Evolutionary conservation across 257 asterid species (phyloP), one percentile per base, ranked within the genome.

Genomic region (Solanum neorickii): DNA sequence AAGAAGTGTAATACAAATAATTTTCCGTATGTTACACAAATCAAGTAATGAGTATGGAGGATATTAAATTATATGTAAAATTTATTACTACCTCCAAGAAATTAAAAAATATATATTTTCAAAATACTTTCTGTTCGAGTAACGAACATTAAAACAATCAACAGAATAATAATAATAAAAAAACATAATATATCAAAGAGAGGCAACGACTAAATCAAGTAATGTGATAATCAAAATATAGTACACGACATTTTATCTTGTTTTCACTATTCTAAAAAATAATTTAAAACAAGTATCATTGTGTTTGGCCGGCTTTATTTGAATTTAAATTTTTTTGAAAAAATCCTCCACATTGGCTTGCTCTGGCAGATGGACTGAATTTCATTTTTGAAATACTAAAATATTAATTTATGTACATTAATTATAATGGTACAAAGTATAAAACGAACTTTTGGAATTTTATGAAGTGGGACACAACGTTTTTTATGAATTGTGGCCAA

Each of bases 1-100:
- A 60, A 60, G 13, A 9, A 60, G 15, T 11, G 29, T n/a, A 62
- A 62, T 62, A 10, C 13, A 62, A 12, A 62, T 12, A 59, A 21
- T 62, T 62, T 62, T 9, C 3, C 12, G 8, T 20, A 59, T 37
- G 7, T 37, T 37, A 6, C 35, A 37, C 7, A 37, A 37, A 37
- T 1, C 39, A 6, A 56, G 2, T 1, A 59, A 0, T 2, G 12
- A 59, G 12, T 20, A 5, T 1, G 2, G 3, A 49, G 9, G 16
- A 49, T 49, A 0, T 49, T 49, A 49, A 0, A 49, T 8, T 49
- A 2, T 49, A 49, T 1, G 6, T 0, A 49, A 7, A 39, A 49
- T 8, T 49, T 49, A 56, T 56, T 0, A 20, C 65, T 56, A 7
- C 0, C 0, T 59, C 10, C 1, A 3, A 7, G 0, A 59, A 20